Conservation (phyloP, 2,329 filamentous ascomycete genomes). For the Incumbomyces delicatus region DNA sequence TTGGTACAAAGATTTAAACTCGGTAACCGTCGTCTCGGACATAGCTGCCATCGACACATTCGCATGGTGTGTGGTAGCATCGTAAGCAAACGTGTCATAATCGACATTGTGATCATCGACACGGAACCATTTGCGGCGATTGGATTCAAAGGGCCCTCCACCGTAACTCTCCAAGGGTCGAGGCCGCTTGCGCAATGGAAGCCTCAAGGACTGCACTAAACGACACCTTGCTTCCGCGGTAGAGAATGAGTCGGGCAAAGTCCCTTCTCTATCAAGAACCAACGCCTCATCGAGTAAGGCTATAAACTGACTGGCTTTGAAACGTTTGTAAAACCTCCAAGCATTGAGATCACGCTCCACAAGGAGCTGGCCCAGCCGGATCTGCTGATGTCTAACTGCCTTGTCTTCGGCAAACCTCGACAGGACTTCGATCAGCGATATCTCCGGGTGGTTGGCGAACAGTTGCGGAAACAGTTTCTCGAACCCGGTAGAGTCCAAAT, state of each 20-base stretch:
- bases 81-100: not conserved
- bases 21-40: too few relatives aligned
- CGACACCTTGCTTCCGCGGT: too few relatives aligned
- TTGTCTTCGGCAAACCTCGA: not conserved
- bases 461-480: constrained; percentile 1
- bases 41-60: too few relatives aligned
- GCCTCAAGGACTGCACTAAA: too few relatives aligned
- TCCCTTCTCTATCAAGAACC: not conserved
- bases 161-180: too few relatives aligned
- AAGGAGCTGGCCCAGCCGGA: not conserved
- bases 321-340: not conserved
- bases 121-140: not conserved
- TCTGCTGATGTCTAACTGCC: not conserved
- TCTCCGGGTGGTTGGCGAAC: not conserved
- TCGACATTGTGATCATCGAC: not conserved
- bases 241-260: not conserved
- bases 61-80: too few relatives aligned
- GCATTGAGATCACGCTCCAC: constrained; percentile 5
- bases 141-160: too few relatives aligned
- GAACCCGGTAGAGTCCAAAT: not conserved
- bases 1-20: too few relatives aligned
- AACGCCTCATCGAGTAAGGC: not conserved
- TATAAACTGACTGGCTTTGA: not conserved
- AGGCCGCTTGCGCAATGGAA: too few relatives aligned
- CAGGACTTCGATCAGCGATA: not conserved